Base-by-base conservation (phyloP, 2,329 filamentous ascomycete species). In the Fusarium sp. region DNA sequence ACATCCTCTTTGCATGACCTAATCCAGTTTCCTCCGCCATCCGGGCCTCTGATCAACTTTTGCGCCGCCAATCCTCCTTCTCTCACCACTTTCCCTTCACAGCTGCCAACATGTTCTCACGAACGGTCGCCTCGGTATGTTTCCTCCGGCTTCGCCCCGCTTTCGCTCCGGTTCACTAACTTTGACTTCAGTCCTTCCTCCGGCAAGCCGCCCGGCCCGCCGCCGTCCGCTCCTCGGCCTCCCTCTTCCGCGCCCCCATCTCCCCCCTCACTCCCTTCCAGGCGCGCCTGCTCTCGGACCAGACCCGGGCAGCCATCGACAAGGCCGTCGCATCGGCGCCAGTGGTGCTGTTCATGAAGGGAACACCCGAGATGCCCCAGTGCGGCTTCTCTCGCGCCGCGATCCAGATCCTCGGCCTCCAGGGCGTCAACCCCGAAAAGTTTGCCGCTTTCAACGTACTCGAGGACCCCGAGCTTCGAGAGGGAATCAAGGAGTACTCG, bases 331-430 rank as follows among this genome's bases (percentile, higher is more conserved):
- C 86, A 27, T 95, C 95, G 1, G 93, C 95, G 0, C 96, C 96
- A 3, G 96, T 99, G 0, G 97, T 99, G 1, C 89, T 99, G 67
- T 99, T 99, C 88, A 99, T 99, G 97, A 99, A 99, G 88, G 97
- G 97, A 69, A 98, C 97, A 1, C 97, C 97, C 68, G 95, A 98
- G 86, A 94, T 91, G 71, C 97, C 97, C 22, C 95, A 98, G 84
- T 99, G 97, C 85, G 97, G 97, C 54, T 99, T 98, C 88, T 98
- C 96, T 68, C 91, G 95, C 79, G 96, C 96, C 64, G 95, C 91
- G 82, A 97, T 99, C 82, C 95, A 98, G 88, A 95, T 99, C 79
- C 88, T 99, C 74, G 95, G 96, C 67, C 85, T 98, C 80, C 96
- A 99, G 86, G 97, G 97, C 74, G 95, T 99, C 72, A 94, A 98